Conservation (phyloP, 2,329 filamentous ascomycete species). For the Penicillium sp. region DNA sequence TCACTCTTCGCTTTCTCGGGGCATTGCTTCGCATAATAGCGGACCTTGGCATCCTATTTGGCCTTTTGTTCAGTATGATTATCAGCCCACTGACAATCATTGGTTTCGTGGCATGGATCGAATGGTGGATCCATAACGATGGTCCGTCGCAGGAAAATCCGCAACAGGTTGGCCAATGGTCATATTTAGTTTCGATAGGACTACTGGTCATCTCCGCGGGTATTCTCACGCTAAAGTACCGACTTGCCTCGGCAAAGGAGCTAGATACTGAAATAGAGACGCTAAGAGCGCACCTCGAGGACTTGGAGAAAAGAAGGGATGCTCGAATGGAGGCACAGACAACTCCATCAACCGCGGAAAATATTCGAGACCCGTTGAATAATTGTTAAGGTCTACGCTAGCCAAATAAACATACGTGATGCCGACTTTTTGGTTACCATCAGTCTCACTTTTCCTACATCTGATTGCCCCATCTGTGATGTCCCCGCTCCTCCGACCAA, state of each 20-base stretch:
- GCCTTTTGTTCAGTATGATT: conserved; percentile 29
- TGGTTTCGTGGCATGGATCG: conserved; percentile 35
- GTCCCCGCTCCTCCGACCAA: too few relatives aligned
- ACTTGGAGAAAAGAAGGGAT: conserved; percentile 13
- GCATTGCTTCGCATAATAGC: conserved; percentile 10
- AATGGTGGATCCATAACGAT: conserved; percentile 32
- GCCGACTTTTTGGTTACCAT: not conserved
- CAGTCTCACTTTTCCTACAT: not conserved
- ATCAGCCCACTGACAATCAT: conserved; percentile 31
- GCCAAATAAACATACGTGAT: not conserved
- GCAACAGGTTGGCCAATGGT: conserved; percentile 36
- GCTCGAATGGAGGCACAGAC: not conserved
- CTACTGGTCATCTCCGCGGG: conserved; percentile 31
- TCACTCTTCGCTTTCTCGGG: conserved; percentile 12
- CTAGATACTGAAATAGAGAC: conserved; percentile 30
- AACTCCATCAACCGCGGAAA: not conserved
- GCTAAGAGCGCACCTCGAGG: conserved; percentile 15
- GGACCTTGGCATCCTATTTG: conserved; percentile 19
- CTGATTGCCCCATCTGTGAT: not conserved
- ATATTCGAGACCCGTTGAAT: not conserved
- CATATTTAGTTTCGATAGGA: conserved; percentile 26
- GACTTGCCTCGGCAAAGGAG: conserved; percentile 27
- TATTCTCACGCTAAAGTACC: conserved; percentile 28
- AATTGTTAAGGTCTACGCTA: not conserved
- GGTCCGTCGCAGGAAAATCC: conserved; percentile 29